Evolutionary conservation across 2,329 filamentous ascomycete genomes (phyloP).

Genomic region (Pseudocercospora cruenta): DNA sequence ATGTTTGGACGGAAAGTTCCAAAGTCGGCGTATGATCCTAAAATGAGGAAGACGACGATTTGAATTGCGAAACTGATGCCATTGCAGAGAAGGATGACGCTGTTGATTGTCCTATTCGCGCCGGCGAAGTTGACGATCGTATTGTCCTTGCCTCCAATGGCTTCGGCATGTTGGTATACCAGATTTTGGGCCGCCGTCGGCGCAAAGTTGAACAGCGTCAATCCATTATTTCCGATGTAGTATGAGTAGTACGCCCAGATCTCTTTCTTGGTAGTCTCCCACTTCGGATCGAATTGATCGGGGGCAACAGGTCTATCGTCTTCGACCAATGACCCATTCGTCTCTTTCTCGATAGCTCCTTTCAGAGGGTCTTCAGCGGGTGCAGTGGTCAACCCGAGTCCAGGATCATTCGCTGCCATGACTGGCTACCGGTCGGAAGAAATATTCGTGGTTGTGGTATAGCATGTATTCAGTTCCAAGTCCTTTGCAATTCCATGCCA

Average conservation of each 20-base stretch:
- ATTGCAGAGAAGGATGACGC: slow-evolving; percentile 67
- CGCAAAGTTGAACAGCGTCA: slow-evolving; percentile 66
- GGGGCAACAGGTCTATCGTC: slow-evolving; percentile 52
- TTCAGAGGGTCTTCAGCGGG: slow-evolving; percentile 38
- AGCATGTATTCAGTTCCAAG: slow-evolving; percentile 9
- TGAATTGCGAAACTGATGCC: slow-evolving; percentile 71
- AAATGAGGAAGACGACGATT: slow-evolving; percentile 58
- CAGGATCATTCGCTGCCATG: slow-evolving; percentile 42
- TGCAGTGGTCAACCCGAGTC: slow-evolving; percentile 35
- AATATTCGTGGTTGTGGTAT: slow-evolving; percentile 13
- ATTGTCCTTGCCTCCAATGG: slow-evolving; percentile 43
- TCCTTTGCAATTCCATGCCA: neutral
- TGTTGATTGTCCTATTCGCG: slow-evolving; percentile 62
- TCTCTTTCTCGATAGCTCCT: slow-evolving; percentile 31
- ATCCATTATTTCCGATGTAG: slow-evolving; percentile 69
- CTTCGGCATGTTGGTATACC: slow-evolving; percentile 61
- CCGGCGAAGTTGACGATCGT: slow-evolving; percentile 61
- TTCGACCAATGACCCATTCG: slow-evolving; percentile 28
- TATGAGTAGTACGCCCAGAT: slow-evolving; percentile 56
- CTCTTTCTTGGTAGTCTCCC: slow-evolving; percentile 57
- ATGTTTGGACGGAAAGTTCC: slow-evolving; percentile 67
- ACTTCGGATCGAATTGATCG: slow-evolving; percentile 59
- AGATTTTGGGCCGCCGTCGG: slow-evolving; percentile 69
- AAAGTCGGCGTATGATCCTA: slow-evolving; percentile 64
- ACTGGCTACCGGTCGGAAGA: slow-evolving; percentile 22